Evolutionary conservation across 805 yeast genomes (phyloP).

Genomic region (Grigorovia jiainica): DNA sequence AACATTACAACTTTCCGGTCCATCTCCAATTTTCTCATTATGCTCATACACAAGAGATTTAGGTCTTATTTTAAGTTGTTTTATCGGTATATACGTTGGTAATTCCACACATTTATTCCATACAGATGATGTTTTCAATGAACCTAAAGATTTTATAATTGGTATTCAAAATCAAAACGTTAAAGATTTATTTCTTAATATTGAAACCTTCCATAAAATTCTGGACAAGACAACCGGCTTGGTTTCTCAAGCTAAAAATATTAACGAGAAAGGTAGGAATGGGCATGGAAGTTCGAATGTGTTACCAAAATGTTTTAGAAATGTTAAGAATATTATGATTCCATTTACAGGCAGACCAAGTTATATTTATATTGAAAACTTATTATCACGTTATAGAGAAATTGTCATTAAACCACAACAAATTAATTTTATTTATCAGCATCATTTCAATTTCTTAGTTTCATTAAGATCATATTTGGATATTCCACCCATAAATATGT

Average conservation of each 20-base stretch:
- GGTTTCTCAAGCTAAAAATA: not conserved
- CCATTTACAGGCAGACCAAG: slow-evolving; percentile 71
- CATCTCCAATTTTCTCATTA: slow-evolving; percentile 71
- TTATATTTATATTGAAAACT: slow-evolving; percentile 43
- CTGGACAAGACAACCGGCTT: not conserved
- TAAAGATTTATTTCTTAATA: slow-evolving; percentile 77
- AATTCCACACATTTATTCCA: slow-evolving; percentile 74
- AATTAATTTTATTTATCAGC: slow-evolving; percentile 68
- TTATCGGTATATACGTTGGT: slow-evolving; percentile 81
- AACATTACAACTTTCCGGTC: slow-evolving; percentile 72
- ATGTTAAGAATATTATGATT: slow-evolving; percentile 74
- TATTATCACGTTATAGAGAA: slow-evolving; percentile 52
- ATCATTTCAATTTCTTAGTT: slow-evolving; percentile 72
- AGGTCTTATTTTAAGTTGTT: slow-evolving; percentile 79
- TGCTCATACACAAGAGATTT: slow-evolving; percentile 76
- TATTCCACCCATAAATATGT: slow-evolving; percentile 78
- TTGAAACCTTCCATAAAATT: slow-evolving; percentile 73
- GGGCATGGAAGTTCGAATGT: slow-evolving; percentile 8
- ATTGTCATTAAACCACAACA: slow-evolving; percentile 60
- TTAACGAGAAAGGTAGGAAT: not conserved
- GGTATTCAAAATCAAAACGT: slow-evolving; percentile 69
- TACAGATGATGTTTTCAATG: slow-evolving; percentile 64
- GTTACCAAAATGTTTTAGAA: slow-evolving; percentile 34
- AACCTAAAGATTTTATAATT: slow-evolving; percentile 62
- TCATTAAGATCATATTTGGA: slow-evolving; percentile 74